Conservation (phyloP, 495 filamentous ascomycete genomes). For the Terfezia boudieri region DNA sequence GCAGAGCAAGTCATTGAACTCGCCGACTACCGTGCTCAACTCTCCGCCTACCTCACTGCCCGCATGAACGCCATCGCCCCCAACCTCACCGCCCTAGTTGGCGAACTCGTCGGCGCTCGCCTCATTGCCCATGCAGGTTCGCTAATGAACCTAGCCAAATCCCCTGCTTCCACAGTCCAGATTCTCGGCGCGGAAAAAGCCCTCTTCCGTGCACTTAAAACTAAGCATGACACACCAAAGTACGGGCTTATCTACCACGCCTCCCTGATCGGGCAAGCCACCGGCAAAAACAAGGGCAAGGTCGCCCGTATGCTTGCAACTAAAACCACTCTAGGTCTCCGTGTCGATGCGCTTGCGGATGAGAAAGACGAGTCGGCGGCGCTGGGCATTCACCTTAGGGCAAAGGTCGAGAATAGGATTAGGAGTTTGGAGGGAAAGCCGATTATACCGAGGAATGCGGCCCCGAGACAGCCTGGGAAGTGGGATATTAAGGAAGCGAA, state of each 20-base stretch:
- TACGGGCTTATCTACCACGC: constrained; percentile 98
- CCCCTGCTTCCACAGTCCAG: constrained; percentile 84
- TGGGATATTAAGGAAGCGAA: constrained; percentile 85
- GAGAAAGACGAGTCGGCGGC: constrained; percentile 70
- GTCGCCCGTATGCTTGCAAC: constrained; percentile 88
- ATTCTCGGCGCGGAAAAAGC: constrained; percentile 98
- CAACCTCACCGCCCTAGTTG: constrained; percentile 83
- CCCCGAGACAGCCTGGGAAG: constrained; percentile 36
- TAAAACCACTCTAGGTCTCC: constrained; percentile 77
- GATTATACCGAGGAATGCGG: constrained; percentile 40
- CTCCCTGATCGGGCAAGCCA: constrained; percentile 86
- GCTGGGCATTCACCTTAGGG: constrained; percentile 48
- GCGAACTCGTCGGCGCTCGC: constrained; percentile 82
- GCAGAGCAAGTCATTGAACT: constrained; percentile 84
- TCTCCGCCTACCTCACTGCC: constrained; percentile 68
- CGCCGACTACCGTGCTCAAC: constrained; percentile 68
- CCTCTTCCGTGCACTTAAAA: constrained; percentile 93
- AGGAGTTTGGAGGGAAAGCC: constrained; percentile 78
- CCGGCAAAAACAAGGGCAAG: constrained; percentile 96
- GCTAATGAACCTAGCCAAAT: constrained; percentile 88
- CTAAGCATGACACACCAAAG: constrained; percentile 97
- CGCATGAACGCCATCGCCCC: constrained; percentile 96
- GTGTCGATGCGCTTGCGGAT: constrained; percentile 76
- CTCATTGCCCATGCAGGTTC: constrained; percentile 92
- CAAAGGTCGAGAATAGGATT: constrained; percentile 67